phyloP scores from a whole-genome alignment of 2,329 filamentous ascomycete genomes.

The Colletotrichum spaethianum region DNA sequence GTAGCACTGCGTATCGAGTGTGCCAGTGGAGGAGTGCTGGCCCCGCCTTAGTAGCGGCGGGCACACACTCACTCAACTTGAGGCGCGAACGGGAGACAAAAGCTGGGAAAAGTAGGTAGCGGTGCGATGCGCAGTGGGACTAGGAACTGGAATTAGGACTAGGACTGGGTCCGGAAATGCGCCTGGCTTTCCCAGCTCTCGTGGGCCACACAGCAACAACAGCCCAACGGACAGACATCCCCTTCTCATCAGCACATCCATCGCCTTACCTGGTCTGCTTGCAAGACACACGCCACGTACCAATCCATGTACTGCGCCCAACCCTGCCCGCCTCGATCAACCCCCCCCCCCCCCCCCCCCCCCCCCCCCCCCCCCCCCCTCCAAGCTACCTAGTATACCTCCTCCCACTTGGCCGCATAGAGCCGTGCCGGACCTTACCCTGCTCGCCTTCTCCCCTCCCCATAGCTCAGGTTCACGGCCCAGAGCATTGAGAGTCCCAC shows the following conservation, averaged over 20 bases:
- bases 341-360: not conserved
- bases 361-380: not conserved
- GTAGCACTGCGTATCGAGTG: not conserved
- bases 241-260: not conserved
- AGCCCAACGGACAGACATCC: not conserved
- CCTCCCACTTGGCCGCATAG: conserved; percentile 16
- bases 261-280: not conserved
- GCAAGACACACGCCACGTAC: not conserved
- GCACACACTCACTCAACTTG: conserved; percentile 21
- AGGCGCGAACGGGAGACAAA: conserved; percentile 6
- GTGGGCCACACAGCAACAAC: not conserved
- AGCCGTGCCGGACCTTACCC: conserved; percentile 20
- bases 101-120: conserved; percentile 22
- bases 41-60: conserved; percentile 10
- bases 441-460: conserved; percentile 7
- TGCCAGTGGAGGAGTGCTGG: not conserved
- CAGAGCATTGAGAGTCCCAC: conserved; percentile 39
- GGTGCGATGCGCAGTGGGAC: conserved; percentile 20
- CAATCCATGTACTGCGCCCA: not conserved
- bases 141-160: not conserved
- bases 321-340: not conserved
- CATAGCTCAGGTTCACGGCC: conserved; percentile 20
- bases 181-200: not conserved
- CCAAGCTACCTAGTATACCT: conserved; percentile 23
- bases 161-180: not conserved